Percentiles rank a stretch among this genome's conserved stretches.
Conservation (phyloP, 352 stramenopile genomes). For the Globisporangium parvum region DNA sequence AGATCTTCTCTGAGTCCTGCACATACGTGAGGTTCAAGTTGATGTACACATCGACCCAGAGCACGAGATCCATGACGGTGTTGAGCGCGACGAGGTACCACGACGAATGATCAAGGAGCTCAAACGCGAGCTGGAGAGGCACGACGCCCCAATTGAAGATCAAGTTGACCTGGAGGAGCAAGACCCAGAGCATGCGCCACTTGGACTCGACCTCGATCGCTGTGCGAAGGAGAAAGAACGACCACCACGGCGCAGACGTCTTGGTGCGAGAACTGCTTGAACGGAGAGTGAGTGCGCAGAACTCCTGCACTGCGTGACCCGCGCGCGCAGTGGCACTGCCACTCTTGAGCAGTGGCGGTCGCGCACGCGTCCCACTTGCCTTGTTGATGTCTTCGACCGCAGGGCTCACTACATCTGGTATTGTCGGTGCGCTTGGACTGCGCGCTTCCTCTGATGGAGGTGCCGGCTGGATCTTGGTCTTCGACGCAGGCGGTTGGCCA, state of each 20-base stretch:
- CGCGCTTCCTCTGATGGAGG: no score
- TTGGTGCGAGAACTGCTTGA: constrained; percentile 5
- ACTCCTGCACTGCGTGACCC: not conserved
- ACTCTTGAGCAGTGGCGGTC: not conserved
- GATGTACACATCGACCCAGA: constrained; percentile 43
- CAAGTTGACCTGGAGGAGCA: constrained; percentile 25
- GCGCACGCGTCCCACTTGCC: no score
- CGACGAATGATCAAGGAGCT: constrained; percentile 36
- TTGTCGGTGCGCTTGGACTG: no score
- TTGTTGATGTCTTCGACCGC: no score
- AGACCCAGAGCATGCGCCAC: constrained; percentile 38
- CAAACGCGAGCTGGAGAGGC: constrained; percentile 43
- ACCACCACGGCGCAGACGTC: constrained; percentile 21
- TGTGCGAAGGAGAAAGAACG: constrained; percentile 24
- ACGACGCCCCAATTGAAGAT: constrained; percentile 54
- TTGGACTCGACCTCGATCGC: constrained; percentile 31
- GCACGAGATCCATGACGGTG: constrained; percentile 21
- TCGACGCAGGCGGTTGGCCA: not conserved
- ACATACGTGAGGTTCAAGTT: constrained; percentile 46
- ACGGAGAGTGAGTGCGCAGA: not conserved
- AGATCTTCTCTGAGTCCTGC: constrained; percentile 39
- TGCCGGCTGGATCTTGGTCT: not conserved
- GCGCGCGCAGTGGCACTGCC: not conserved
- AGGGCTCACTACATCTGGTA: no score
- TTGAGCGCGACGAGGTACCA: constrained; percentile 29